A percentile compares a stretch with the other conserved stretches of the same genome.
These are phyloP conservation scores for Eimeria tenella DNA, from an alignment of 169 alveolate genomes.

Conservation along the genomic window DNA sequence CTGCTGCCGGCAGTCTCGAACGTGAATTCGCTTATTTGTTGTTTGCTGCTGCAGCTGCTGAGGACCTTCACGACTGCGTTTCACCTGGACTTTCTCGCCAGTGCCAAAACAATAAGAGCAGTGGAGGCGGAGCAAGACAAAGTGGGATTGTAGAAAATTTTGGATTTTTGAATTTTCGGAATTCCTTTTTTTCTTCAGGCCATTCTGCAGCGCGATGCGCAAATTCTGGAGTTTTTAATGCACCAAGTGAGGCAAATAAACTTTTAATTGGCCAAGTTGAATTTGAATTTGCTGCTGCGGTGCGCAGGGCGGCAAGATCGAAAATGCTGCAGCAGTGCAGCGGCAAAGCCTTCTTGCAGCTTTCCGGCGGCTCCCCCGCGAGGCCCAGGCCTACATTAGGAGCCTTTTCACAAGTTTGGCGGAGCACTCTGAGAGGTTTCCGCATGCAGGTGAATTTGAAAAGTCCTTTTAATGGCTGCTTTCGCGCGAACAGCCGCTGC, in stretches of 20 bases:
- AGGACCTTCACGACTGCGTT: conserved; percentile 17
- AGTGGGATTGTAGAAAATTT: not conserved
- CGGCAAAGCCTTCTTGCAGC: conserved; percentile 32
- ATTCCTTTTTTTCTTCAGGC: conserved; percentile 9
- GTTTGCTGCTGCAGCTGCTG: not conserved
- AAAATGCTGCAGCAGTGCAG: conserved; percentile 26
- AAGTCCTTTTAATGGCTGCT: not conserved
- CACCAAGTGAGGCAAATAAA: conserved; percentile 2
- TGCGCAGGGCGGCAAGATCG: conserved; percentile 57
- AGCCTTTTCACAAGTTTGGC: conserved; percentile 48
- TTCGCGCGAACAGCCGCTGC: too few species aligned
- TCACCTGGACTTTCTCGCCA: conserved; percentile 44
- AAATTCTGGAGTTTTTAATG: conserved; percentile 53
- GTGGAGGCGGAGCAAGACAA: conserved; percentile 71
- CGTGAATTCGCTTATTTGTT: too few species aligned
- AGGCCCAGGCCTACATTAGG: not conserved
- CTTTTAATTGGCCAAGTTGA: too few species aligned
- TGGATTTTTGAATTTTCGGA: not conserved
- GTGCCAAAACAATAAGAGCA: conserved; percentile 11
- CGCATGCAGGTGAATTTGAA: conserved; percentile 37
- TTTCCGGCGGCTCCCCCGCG: conserved; percentile 43
- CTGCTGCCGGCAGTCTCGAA: too few species aligned
- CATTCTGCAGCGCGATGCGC: conserved; percentile 54
- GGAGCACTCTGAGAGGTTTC: conserved; percentile 32
- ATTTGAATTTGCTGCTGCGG: too few species aligned